Conservation (phyloP, 805 yeast genomes). For the Yarrowia porcina region DNA sequence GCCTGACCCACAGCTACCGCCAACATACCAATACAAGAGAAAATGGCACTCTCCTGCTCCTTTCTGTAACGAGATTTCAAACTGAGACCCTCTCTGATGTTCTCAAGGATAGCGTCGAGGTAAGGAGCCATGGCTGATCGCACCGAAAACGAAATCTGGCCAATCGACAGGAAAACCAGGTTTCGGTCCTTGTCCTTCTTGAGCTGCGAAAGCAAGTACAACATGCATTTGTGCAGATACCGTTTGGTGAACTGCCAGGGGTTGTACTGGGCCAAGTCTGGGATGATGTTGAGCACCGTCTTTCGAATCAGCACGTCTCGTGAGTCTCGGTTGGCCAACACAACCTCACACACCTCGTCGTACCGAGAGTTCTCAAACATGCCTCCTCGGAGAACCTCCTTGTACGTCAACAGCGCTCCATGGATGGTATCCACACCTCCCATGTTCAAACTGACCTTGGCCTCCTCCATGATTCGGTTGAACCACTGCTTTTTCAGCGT, state of each 20-base stretch:
- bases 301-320: slow-evolving; percentile 71
- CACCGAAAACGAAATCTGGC: slow-evolving; percentile 74
- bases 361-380: slow-evolving; percentile 67
- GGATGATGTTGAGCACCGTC: slow-evolving; percentile 80
- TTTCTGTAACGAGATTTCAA: slow-evolving; percentile 48
- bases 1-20: slow-evolving; percentile 93
- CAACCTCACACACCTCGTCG: slow-evolving; percentile 71
- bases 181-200: slow-evolving; percentile 74
- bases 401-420: slow-evolving; percentile 76
- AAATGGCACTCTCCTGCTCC: slow-evolving; percentile 79
- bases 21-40: slow-evolving; percentile 81
- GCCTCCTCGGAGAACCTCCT: slow-evolving; percentile 68
- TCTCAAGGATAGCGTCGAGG: slow-evolving; percentile 80
- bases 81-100: slow-evolving; percentile 69
- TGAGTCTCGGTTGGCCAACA: slow-evolving; percentile 71
- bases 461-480: slow-evolving; percentile 62
- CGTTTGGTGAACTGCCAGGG: slow-evolving; percentile 70
- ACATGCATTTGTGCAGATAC: slow-evolving; percentile 74
- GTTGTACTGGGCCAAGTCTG: slow-evolving; percentile 76
- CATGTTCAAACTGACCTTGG: slow-evolving; percentile 54
- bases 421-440: slow-evolving; percentile 70
- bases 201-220: slow-evolving; percentile 72
- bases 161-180: slow-evolving; percentile 74
- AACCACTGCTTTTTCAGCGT: slow-evolving; percentile 74
- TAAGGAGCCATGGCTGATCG: slow-evolving; percentile 83